phyloP scores from a whole-genome alignment of 371 early-diverging fungal species.

The Rhizomucor miehei region DNA sequence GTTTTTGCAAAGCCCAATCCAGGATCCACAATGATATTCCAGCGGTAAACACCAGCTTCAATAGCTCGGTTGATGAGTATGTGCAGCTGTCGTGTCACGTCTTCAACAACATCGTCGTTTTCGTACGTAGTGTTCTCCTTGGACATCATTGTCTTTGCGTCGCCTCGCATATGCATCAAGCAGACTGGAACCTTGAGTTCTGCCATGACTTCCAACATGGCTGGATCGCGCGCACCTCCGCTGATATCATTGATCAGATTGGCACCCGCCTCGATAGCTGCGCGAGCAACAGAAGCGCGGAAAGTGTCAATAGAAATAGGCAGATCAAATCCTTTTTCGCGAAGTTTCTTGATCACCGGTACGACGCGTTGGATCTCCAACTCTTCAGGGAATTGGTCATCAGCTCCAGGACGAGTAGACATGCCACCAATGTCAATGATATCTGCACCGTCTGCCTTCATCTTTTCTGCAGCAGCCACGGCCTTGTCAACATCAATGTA shows the following conservation, averaged over 20 bases:
- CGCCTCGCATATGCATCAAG: constrained; percentile 97
- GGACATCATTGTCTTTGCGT: constrained; percentile 84
- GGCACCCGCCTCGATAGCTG: constrained; percentile 85
- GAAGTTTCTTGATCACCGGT: constrained; percentile 81
- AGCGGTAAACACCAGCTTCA: constrained; percentile 80
- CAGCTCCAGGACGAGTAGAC: constrained; percentile 90
- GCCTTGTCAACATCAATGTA: constrained; percentile 65
- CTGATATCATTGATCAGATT: constrained; percentile 91
- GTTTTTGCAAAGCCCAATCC: constrained; percentile 98
- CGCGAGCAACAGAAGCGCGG: constrained; percentile 78
- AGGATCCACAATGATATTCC: constrained; percentile 97
- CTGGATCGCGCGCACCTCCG: constrained; percentile 82
- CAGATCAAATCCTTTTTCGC: constrained; percentile 55
- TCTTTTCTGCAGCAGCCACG: constrained; percentile 61
- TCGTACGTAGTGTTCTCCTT: constrained; percentile 69
- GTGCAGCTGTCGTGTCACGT: constrained; percentile 69
- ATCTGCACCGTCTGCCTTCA: constrained; percentile 83
- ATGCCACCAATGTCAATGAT: constrained; percentile 96
- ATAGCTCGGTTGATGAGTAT: constrained; percentile 67
- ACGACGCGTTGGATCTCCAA: constrained; percentile 83
- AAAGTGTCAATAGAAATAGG: constrained; percentile 96
- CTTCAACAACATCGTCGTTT: constrained; percentile 68
- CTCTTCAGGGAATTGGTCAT: constrained; percentile 73
- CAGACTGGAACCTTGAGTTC: constrained; percentile 82
- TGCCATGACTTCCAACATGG: constrained; percentile 80